Conservation (phyloP, 345 rosid genomes). For the Clarkia xantiana region DNA sequence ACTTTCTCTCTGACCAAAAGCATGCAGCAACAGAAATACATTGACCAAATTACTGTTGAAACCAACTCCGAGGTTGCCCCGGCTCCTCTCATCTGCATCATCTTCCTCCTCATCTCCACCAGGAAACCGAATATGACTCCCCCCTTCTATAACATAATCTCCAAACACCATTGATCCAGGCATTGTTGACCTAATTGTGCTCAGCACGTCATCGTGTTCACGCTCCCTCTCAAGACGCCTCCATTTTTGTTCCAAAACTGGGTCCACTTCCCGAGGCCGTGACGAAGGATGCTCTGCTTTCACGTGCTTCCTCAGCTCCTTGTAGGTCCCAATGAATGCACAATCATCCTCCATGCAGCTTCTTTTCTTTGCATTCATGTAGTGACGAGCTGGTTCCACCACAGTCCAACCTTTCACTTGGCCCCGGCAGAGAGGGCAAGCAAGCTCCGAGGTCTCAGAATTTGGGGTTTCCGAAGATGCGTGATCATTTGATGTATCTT, state of each 20-base stretch:
- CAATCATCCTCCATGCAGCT: slow-evolving; percentile 93
- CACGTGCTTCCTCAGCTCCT: slow-evolving; percentile 92
- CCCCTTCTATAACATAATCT: slow-evolving; percentile 72
- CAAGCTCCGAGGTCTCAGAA: slow-evolving; percentile 46
- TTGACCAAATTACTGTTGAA: slow-evolving; percentile 50
- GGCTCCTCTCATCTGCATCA: slow-evolving; percentile 21
- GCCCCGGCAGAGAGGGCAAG: slow-evolving; percentile 93
- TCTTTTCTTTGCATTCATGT: slow-evolving; percentile 58
- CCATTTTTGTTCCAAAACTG: slow-evolving; percentile 72
- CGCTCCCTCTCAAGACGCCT: slow-evolving; percentile 63
- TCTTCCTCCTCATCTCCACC: too few relatives aligned
- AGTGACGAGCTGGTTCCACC: slow-evolving; percentile 73
- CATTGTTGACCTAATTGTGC: slow-evolving; percentile 75
- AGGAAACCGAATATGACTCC: slow-evolving; percentile 28
- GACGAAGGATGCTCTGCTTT: slow-evolving; percentile 63
- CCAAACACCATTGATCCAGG: slow-evolving; percentile 80
- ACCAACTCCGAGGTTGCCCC: slow-evolving; percentile 28
- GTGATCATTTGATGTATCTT: slow-evolving; percentile 28
- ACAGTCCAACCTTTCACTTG: slow-evolving; percentile 97
- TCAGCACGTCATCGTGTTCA: slow-evolving; percentile 56
- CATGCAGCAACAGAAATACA: slow-evolving; percentile 56
- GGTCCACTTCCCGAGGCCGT: slow-evolving; percentile 70
- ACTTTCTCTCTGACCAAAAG: slow-evolving; percentile 55
- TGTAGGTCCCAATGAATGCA: slow-evolving; percentile 53
- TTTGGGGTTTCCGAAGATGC: slow-evolving; percentile 22